Evolutionary conservation across 805 yeast species (phyloP).

Genomic region (Cyberlindnera saturnus): DNA sequence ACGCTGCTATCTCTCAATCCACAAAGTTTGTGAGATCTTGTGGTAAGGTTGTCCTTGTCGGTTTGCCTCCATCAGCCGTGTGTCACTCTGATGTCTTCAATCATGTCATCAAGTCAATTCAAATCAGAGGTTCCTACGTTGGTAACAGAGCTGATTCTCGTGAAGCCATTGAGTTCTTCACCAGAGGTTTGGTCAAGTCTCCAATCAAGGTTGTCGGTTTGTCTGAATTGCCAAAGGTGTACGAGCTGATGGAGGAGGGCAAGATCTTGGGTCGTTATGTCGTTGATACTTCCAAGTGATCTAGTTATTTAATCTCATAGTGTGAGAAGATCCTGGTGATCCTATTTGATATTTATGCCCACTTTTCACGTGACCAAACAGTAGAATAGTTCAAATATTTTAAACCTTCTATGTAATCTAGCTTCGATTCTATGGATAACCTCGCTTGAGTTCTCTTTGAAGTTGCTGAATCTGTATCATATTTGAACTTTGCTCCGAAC

Average conservation of each 20-base stretch:
- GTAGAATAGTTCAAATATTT: no score
- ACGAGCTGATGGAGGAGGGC: slow-evolving; percentile 56
- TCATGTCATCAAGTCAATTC: slow-evolving; percentile 64
- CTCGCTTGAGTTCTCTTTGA: no score
- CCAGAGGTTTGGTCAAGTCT: slow-evolving; percentile 58
- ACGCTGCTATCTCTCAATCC: slow-evolving; percentile 55
- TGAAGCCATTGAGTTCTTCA: slow-evolving; percentile 67
- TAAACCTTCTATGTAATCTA: no score
- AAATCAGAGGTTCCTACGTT: slow-evolving; percentile 75
- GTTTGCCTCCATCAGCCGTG: slow-evolving; percentile 74
- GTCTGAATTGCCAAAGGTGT: slow-evolving; percentile 46
- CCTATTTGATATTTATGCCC: no score
- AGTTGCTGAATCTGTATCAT: no score
- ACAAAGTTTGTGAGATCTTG: slow-evolving; percentile 50
- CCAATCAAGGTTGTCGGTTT: slow-evolving; percentile 56
- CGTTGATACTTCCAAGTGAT: slow-evolving; percentile 45
- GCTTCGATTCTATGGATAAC: no score
- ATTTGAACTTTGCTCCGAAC: no score
- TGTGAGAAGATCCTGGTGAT: not conserved
- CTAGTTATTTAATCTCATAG: no score
- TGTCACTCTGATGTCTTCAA: slow-evolving; percentile 60
- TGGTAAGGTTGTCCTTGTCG: slow-evolving; percentile 68
- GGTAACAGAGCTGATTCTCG: slow-evolving; percentile 84
- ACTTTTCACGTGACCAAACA: no score
- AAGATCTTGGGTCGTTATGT: slow-evolving; percentile 61